Percentiles rank a stretch among this genome's conserved stretches.
These are phyloP conservation scores for Neocucurbitaria cava DNA, from an alignment of 2,329 filamentous ascomycete species.

Conservation along the genomic window DNA sequence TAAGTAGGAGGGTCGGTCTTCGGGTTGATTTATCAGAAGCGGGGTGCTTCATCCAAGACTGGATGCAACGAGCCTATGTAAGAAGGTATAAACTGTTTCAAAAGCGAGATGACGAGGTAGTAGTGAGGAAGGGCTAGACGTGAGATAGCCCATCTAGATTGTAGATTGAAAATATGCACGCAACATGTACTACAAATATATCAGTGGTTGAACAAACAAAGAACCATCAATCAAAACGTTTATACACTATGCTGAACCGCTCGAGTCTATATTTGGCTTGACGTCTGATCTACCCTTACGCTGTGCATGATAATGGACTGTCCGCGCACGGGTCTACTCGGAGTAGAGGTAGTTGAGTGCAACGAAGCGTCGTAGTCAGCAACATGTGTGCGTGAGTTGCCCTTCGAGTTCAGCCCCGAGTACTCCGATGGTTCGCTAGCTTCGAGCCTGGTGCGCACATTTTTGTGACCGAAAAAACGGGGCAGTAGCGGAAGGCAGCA, in stretches of 20 bases:
- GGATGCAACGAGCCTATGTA: no score
- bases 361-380: neutral
- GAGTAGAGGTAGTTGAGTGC: neutral
- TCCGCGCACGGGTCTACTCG: neutral
- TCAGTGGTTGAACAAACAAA: no score
- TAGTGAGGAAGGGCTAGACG: no score
- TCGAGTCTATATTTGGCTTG: neutral
- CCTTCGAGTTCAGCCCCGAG: neutral
- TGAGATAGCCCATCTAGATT: no score
- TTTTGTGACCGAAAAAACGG: neutral
- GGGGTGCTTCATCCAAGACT: no score
- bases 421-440: neutral
- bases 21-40: no score
- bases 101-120: no score
- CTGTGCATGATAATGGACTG: neutral
- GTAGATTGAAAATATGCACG: no score
- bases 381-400: neutral
- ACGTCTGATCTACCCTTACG: neutral
- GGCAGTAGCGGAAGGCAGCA: neutral
- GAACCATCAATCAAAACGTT: no score
- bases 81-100: no score
- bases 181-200: no score
- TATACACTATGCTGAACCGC: neutral
- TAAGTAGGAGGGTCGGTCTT: no score
- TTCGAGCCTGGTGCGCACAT: constrained; percentile 1